These are phyloP conservation scores for Filobasidium uniguttulatum DNA, from an alignment of 1,284 basidiomycete genomes.

Conservation along the genomic window DNA sequence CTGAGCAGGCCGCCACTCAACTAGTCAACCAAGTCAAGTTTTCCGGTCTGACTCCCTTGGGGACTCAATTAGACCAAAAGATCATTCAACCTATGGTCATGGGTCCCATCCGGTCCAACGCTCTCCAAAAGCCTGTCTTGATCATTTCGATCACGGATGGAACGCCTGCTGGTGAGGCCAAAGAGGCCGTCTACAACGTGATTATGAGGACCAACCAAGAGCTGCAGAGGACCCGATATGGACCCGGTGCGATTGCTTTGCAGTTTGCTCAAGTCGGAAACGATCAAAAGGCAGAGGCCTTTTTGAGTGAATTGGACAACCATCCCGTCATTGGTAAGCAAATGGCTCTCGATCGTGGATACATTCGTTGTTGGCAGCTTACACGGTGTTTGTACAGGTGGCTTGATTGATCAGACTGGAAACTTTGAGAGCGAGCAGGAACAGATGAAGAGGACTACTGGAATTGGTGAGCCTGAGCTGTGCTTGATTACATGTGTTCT, in stretches of 20 bases:
- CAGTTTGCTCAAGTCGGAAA: constrained; percentile 32
- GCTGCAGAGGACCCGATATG: constrained; percentile 29
- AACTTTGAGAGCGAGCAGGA: constrained; percentile 37
- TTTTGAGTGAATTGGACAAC: constrained; percentile 39
- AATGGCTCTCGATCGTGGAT: too few species aligned
- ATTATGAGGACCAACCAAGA: constrained; percentile 33
- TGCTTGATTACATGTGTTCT: constrained; percentile 17
- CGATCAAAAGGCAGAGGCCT: constrained; percentile 36
- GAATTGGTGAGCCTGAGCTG: constrained; percentile 14
- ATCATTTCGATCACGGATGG: constrained; percentile 38
- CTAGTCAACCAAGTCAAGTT: constrained; percentile 38
- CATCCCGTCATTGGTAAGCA: constrained; percentile 32
- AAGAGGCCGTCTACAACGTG: constrained; percentile 34
- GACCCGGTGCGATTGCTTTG: constrained; percentile 38
- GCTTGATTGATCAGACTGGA: constrained; percentile 35
- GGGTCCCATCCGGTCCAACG: constrained; percentile 31
- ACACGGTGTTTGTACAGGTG: constrained; percentile 17
- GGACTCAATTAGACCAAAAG: constrained; percentile 37
- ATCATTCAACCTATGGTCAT: constrained; percentile 39
- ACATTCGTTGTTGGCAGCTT: too few species aligned
- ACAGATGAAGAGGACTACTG: constrained; percentile 35
- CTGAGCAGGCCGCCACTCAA: constrained; percentile 33
- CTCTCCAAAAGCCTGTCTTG: constrained; percentile 39
- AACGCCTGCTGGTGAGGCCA: constrained; percentile 36
- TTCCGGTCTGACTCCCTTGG: constrained; percentile 37